These are phyloP conservation scores for Phaffia tasmanica DNA, from an alignment of 768 basidiomycete genomes.

Conservation along the genomic window DNA sequence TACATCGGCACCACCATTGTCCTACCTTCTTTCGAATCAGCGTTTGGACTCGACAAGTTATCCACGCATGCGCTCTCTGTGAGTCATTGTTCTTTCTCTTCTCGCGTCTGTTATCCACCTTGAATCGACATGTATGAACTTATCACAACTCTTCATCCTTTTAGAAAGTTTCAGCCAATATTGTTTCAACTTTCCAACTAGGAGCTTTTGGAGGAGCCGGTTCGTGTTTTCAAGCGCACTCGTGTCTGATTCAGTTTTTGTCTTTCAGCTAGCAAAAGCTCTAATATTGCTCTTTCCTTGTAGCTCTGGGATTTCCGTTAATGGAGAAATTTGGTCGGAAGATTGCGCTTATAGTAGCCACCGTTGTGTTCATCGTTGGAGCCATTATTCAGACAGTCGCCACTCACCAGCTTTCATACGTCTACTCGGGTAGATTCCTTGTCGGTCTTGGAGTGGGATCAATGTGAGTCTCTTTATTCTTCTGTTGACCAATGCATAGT, in stretches of 20 bases:
- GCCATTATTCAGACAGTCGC: constrained; percentile 56
- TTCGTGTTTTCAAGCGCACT: not conserved
- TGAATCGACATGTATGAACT: not conserved
- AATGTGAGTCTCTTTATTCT: not conserved
- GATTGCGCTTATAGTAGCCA: constrained; percentile 54
- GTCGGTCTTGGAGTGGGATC: not conserved
- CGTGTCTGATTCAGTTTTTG: not conserved
- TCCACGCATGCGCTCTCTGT: not conserved
- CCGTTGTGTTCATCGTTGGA: constrained; percentile 62
- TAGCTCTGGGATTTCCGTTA: constrained; percentile 20
- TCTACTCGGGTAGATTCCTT: constrained; percentile 25
- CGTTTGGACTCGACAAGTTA: constrained; percentile 7
- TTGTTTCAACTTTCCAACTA: constrained; percentile 20
- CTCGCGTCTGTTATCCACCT: not conserved
- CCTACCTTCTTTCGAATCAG: constrained; percentile 1
- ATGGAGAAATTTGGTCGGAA: constrained; percentile 46
- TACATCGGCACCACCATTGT: constrained; percentile 21
- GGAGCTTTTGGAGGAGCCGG: not conserved
- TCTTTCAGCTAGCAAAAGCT: not conserved
- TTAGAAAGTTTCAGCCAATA: constrained; percentile 15
- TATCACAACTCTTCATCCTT: not conserved
- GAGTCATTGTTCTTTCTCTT: no score
- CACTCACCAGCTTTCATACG: not conserved
- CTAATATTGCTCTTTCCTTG: not conserved
- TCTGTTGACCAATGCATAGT: not conserved